These are phyloP conservation scores for Symbiodinium pilosum DNA, from an alignment of 73 alveolate species.

Conservation along the genomic window DNA sequence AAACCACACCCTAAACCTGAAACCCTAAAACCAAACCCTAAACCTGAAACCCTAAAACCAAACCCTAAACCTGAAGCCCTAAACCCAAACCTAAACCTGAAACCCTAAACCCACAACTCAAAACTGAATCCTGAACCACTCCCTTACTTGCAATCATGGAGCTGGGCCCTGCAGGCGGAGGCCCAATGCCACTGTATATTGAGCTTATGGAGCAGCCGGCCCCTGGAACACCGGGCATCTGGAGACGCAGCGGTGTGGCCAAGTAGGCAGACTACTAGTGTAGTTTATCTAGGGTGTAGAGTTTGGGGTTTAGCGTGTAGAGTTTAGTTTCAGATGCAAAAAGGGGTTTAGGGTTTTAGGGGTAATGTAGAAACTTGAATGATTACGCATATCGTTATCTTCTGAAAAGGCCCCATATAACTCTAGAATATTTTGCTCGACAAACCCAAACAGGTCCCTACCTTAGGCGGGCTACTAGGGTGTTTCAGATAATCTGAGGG, in stretches of 20 bases:
- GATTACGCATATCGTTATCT: too few relatives aligned
- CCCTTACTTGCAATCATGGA: neutral
- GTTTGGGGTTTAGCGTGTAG: neutral
- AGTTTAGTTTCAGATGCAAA: too few relatives aligned
- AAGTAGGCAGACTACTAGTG: neutral
- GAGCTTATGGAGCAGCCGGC: neutral
- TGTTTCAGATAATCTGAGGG: too few relatives aligned
- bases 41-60: neutral
- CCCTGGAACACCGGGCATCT: neutral
- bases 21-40: neutral
- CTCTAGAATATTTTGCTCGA: too few relatives aligned
- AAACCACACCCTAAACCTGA: neutral
- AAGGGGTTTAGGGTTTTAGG: neutral
- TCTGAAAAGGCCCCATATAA: too few relatives aligned
- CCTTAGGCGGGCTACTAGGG: too few relatives aligned
- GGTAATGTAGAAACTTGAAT: too few relatives aligned
- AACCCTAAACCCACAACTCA: neutral
- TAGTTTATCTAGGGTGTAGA: neutral
- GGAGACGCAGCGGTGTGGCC: neutral
- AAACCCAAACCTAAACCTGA: neutral
- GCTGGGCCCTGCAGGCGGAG: neutral
- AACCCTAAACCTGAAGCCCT: conserved; percentile 3
- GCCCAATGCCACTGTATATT: neutral
- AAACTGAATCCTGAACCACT: neutral
- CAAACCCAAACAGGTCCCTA: too few relatives aligned